Percentiles rank a stretch among this genome's conserved stretches.
These are phyloP conservation scores for Aspergillus taichungensis DNA, from an alignment of 495 filamentous ascomycete species.

Conservation along the genomic window DNA sequence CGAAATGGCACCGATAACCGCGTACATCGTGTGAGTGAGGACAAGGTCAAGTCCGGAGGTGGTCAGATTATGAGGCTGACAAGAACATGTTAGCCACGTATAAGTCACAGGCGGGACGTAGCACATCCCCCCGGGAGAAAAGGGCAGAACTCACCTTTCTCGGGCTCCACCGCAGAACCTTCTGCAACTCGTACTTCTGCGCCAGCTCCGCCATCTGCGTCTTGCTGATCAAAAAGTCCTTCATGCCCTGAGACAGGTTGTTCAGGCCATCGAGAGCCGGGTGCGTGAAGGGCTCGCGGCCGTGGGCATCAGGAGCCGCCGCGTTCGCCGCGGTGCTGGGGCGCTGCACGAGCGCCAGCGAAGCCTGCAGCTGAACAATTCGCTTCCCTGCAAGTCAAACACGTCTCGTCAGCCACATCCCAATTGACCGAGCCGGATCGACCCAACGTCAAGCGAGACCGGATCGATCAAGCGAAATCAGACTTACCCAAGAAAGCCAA, in stretches of 20 bases:
- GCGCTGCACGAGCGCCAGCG: conserved; percentile 56
- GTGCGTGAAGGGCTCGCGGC: conserved; percentile 62
- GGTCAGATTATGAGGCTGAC: conserved; percentile 59
- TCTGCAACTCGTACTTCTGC: conserved; percentile 54
- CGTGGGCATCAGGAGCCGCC: conserved; percentile 24
- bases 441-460: neutral
- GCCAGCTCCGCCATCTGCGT: conserved; percentile 58
- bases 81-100: conserved; percentile 1
- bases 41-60: conserved; percentile 65
- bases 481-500: conserved; percentile 78
- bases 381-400: conserved; percentile 53
- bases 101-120: neutral
- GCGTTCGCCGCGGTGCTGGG: conserved; percentile 16
- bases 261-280: conserved; percentile 62
- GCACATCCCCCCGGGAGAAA: neutral
- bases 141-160: conserved; percentile 51
- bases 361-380: conserved; percentile 71
- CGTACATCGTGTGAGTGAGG: conserved; percentile 66
- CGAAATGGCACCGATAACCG: conserved; percentile 79
- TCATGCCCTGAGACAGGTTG: conserved; percentile 51
- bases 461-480: neutral
- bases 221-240: conserved; percentile 46
- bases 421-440: neutral
- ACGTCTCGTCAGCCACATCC: conserved; percentile 4
- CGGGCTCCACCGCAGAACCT: conserved; percentile 82